Conservation (phyloP, 129 eudicot species). For the Arctium lappa region DNA sequence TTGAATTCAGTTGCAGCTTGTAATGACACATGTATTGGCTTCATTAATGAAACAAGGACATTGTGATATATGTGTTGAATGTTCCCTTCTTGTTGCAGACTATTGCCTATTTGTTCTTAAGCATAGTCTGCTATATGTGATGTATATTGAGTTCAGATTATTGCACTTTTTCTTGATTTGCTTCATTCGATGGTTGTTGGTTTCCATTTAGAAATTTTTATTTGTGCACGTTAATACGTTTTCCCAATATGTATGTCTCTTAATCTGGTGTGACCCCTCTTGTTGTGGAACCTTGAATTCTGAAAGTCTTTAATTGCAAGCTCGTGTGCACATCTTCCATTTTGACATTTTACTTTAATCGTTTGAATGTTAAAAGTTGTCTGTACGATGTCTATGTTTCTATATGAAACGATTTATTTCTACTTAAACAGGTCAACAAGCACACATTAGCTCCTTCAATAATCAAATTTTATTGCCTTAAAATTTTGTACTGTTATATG, state of each 20-base stretch:
- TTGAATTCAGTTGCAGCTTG: not conserved
- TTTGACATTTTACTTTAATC: not conserved
- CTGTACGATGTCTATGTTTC: not conserved
- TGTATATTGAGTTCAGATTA: too few relatives aligned
- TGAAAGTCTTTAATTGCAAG: not conserved
- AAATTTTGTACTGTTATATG: too few relatives aligned
- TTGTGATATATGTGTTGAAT: not conserved
- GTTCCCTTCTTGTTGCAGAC: not conserved
- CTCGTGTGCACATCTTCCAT: conserved; percentile 2
- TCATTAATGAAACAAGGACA: too few relatives aligned
- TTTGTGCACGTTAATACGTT: not conserved
- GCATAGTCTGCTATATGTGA: too few relatives aligned
- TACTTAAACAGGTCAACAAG: not conserved
- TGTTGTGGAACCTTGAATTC: not conserved
- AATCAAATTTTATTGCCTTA: not conserved
- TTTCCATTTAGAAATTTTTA: not conserved
- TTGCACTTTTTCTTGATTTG: not conserved
- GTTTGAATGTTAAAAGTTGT: not conserved
- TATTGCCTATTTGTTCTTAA: too few relatives aligned
- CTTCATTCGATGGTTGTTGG: not conserved
- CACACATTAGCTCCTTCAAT: not conserved
- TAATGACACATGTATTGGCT: too few relatives aligned
- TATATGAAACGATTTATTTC: not conserved
- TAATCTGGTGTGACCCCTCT: not conserved
- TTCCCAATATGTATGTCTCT: not conserved